These are phyloP conservation scores for Erysiphe neolycopersici DNA, from an alignment of 2,329 filamentous ascomycete genomes.

Conservation along the genomic window DNA sequence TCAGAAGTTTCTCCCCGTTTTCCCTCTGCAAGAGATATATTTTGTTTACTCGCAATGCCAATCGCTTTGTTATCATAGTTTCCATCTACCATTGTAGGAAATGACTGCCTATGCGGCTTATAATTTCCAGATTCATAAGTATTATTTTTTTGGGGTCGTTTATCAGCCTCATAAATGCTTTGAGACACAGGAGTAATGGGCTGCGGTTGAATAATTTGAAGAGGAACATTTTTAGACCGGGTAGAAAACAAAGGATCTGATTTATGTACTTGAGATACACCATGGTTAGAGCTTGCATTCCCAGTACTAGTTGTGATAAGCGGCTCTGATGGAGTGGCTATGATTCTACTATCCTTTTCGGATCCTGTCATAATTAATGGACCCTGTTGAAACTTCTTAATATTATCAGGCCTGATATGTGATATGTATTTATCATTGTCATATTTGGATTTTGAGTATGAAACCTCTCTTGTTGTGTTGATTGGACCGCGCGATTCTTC, in stretches of 20 bases:
- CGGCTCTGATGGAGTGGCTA: constrained; percentile 13
- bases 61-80: too few species aligned
- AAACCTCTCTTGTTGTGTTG: not conserved
- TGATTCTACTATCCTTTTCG: not conserved
- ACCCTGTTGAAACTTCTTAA: not conserved
- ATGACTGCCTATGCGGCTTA: too few species aligned
- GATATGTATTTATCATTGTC: not conserved
- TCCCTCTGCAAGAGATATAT: not conserved
- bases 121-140: too few species aligned
- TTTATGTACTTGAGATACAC: not conserved
- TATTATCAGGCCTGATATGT: not conserved
- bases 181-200: constrained; percentile 48
- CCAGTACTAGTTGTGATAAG: not conserved
- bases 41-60: too few species aligned
- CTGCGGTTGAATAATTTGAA: constrained; percentile 64
- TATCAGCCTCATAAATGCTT: constrained; percentile 31
- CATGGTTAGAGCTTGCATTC: not conserved
- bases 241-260: constrained; percentile 11
- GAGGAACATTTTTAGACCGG: constrained; percentile 30
- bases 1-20: not conserved
- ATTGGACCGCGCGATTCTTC: not conserved
- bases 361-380: not conserved
- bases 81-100: too few species aligned
- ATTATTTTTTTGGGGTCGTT: constrained; percentile 7
- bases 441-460: not conserved